Evolutionary conservation across 1,139 yeast genomes (phyloP).

Genomic region (Debaryomyces fabryi): DNA sequence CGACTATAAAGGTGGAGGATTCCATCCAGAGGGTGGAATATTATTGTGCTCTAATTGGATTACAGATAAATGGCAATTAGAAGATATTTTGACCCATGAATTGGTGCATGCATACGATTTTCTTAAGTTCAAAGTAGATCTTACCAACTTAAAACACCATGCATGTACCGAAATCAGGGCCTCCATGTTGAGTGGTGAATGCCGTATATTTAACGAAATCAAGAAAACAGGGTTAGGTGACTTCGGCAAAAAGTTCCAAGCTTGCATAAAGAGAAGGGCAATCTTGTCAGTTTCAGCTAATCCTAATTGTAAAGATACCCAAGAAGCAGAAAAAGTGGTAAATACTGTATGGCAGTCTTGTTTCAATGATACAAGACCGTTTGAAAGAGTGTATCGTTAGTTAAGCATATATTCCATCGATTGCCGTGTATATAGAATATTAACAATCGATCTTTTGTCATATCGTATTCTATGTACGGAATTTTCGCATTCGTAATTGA

Average conservation of each 20-base stretch:
- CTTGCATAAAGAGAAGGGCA: constrained; percentile 88
- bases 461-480: background rate
- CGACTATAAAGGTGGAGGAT: constrained; percentile 89
- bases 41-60: constrained; percentile 85
- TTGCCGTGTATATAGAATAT: constrained; percentile 1
- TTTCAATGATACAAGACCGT: constrained; percentile 93
- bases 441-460: background rate
- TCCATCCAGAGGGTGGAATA: constrained; percentile 86
- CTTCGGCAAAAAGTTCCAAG: constrained; percentile 84
- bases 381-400: constrained; percentile 80
- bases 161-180: constrained; percentile 98
- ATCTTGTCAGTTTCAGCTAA: constrained; percentile 80
- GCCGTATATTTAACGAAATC: constrained; percentile 87
- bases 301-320: constrained; percentile 73
- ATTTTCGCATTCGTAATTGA: background rate
- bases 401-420: background rate
- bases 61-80: constrained; percentile 77
- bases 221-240: constrained; percentile 61
- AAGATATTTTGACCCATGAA: constrained; percentile 91
- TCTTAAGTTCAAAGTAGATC: constrained; percentile 81
- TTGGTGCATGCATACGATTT: constrained; percentile 93
- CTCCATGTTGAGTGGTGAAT: constrained; percentile 90
- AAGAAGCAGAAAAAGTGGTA: constrained; percentile 79
- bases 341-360: constrained; percentile 91
- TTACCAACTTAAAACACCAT: constrained; percentile 84